Evolutionary conservation across 306 rosid species (phyloP), one percentile per base, ranked within the genome.

Genomic region (Corylus avellana): DNA sequence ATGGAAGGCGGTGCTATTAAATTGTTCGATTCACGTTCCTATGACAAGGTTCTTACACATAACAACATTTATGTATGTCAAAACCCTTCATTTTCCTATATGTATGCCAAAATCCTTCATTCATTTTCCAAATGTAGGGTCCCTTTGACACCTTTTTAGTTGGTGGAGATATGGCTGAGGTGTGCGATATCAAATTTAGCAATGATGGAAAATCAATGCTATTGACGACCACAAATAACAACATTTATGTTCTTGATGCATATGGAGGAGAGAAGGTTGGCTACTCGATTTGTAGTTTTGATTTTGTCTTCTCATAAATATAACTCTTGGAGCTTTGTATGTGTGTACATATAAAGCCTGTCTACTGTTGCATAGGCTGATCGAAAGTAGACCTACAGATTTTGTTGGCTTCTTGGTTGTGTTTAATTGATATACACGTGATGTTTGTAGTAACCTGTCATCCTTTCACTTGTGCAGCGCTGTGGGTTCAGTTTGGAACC

Each of bases 1-100:
- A 95, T 95, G 98, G 98, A 95, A 92, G 98, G 97, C 64, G 98
- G 98, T 70, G 98, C 98, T 66, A 92, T 95, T 77, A 95, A 92
- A 82, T 80, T 95, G 86, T 95, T 95, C 27, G 98, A 95, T 83
- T 95, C 98, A 73, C 98, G 97, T 53, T 95, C 98, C 8, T 92
- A 91, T 75, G 98, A 95, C 88, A 95, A 92, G 98, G 98, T 94
- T 78, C 70, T 72, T 78, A 64, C 79, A 84, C 50, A 63, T 49
- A 53, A 68, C 35, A 32, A 32, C 35, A 32, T 32, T 32, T 32
- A 32, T 32, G 3, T 2, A 32, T 32, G 35, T 32, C 35, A 32
- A 32, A 32, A 32, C 2, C 47, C 61, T 67, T 39, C 39, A 83
- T 77, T 83, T 78, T 62, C 66, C 73, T 13, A 18, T 16, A 13